Percentiles rank a stretch among this genome's conserved stretches.
phyloP scores from a whole-genome alignment of 352 stramenopile species.

The Peronospora belbahrii region DNA sequence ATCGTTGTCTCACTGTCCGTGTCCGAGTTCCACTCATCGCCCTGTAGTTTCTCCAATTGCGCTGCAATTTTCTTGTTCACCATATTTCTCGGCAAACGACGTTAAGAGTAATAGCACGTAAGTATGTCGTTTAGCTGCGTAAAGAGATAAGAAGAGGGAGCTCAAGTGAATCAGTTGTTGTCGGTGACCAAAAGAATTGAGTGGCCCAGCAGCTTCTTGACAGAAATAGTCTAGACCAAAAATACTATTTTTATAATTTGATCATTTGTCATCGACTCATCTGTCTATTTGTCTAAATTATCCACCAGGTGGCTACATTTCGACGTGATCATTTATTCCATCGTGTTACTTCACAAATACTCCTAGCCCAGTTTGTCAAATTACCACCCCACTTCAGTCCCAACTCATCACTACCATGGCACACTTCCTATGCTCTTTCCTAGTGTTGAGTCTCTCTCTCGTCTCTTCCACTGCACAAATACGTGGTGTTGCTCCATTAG shows the following conservation, averaged over 20 bases:
- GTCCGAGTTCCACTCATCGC: conserved; percentile 82
- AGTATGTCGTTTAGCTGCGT: neutral
- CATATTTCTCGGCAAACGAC: too few species aligned
- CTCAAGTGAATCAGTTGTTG: too few species aligned
- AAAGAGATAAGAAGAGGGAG: neutral
- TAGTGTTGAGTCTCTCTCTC: conserved; percentile 4
- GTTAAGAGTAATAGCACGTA: too few species aligned
- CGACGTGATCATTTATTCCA: too few species aligned
- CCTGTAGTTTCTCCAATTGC: conserved; percentile 76
- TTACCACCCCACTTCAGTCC: conserved; percentile 5
- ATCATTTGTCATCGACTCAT: too few species aligned
- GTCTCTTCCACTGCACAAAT: conserved; percentile 12
- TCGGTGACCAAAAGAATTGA: too few species aligned
- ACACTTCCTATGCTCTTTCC: conserved; percentile 2
- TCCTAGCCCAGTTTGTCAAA: conserved; percentile 9
- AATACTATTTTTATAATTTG: too few species aligned
- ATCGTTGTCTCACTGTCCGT: conserved; percentile 51
- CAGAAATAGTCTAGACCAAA: too few species aligned
- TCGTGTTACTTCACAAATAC: too few species aligned
- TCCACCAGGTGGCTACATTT: too few species aligned
- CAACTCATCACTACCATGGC: conserved; percentile 7
- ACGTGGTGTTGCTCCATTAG: conserved; percentile 32
- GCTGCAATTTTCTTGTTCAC: conserved; percentile 73
- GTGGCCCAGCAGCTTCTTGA: too few species aligned
- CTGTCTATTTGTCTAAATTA: too few species aligned